phyloP scores from a whole-genome alignment of 345 rosid genomes.

The Camelina laxa region DNA sequence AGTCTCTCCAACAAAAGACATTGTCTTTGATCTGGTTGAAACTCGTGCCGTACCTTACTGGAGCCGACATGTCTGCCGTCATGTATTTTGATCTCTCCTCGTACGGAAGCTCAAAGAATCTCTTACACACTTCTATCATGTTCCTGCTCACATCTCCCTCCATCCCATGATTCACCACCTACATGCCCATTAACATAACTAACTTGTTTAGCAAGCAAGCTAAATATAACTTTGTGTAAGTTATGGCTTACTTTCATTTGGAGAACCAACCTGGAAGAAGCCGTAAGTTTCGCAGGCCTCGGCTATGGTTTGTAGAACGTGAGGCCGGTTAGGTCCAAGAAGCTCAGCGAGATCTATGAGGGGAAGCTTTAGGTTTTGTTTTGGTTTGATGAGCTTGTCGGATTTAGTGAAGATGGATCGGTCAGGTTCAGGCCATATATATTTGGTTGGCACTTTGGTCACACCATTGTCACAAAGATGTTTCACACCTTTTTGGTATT shows the following conservation, averaged over 20 bases:
- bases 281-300: constrained; percentile 74
- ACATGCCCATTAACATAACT: constrained; percentile 32
- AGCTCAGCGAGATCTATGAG: constrained; percentile 72
- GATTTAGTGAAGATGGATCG: constrained; percentile 48
- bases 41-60: constrained; percentile 88
- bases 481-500: constrained; percentile 77
- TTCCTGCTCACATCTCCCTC: constrained; percentile 51
- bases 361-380: constrained; percentile 64
- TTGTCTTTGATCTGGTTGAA: constrained; percentile 82
- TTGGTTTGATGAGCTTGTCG: constrained; percentile 35
- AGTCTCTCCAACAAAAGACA: constrained; percentile 93
- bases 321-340: constrained; percentile 57
- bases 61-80: constrained; percentile 68
- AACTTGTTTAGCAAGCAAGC: constrained; percentile 10
- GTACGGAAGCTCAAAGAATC: constrained; percentile 71
- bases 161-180: constrained; percentile 84
- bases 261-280: constrained; percentile 67
- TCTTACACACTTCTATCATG: constrained; percentile 67
- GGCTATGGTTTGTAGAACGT: constrained; percentile 58
- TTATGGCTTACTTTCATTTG: constrained; percentile 8
- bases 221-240: not conserved
- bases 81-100: constrained; percentile 83
- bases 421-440: constrained; percentile 64
- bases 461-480: constrained; percentile 63
- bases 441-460: constrained; percentile 64